A percentile compares a stretch with the other conserved stretches of the same genome.
Conservation (phyloP, 148 eudicot genomes). For the Cornus kousa region DNA sequence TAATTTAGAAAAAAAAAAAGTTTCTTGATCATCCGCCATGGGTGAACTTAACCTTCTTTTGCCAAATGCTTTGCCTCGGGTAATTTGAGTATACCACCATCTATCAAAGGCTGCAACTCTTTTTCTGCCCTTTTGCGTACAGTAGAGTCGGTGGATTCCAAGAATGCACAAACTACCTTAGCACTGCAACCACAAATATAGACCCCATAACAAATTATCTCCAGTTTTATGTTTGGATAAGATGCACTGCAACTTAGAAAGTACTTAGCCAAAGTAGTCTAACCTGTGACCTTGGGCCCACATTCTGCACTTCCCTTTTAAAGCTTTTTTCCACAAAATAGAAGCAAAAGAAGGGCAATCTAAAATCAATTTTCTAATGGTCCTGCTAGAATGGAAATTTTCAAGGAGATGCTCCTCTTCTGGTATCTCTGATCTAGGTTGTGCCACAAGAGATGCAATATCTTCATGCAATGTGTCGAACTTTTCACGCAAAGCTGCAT, state of each 20-base stretch:
- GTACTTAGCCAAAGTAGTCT: neutral
- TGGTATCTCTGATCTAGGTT: constrained; percentile 58
- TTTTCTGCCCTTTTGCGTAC: constrained; percentile 49
- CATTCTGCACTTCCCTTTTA: constrained; percentile 57
- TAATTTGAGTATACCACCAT: constrained; percentile 53
- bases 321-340: constrained; percentile 66
- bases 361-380: constrained; percentile 72
- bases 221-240: neutral
- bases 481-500: constrained; percentile 51
- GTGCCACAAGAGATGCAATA: constrained; percentile 62
- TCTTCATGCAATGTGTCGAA: constrained; percentile 47
- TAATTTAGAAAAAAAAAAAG: constrained; percentile 6
- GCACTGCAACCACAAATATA: constrained; percentile 35
- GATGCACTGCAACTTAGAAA: neutral
- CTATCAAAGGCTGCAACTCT: constrained; percentile 72
- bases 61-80: constrained; percentile 34
- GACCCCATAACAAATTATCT: constrained; percentile 5
- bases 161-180: constrained; percentile 67
- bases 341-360: constrained; percentile 83
- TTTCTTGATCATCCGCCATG: constrained; percentile 12
- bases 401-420: constrained; percentile 75
- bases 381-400: constrained; percentile 82
- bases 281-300: constrained; percentile 97
- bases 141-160: constrained; percentile 56
- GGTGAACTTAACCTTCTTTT: constrained; percentile 15